Conservation (phyloP, 345 rosid genomes). For the Gynandropsis gynandra region DNA sequence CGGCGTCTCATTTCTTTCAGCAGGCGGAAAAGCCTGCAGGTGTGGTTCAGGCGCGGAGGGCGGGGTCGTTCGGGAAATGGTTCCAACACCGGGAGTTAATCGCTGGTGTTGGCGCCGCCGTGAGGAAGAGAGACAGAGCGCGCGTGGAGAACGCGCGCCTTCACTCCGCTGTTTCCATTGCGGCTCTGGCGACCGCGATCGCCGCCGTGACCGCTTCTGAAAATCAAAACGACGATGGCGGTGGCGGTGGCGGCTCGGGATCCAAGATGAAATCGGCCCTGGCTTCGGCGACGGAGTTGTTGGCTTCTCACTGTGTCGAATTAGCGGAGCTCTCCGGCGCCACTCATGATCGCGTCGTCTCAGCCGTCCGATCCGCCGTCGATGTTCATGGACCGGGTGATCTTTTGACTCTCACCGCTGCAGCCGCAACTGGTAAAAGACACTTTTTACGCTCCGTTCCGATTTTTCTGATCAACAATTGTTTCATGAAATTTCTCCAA, state of each 20-base stretch:
- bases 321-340: conserved; percentile 76
- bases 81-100: conserved; percentile 23
- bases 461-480: not conserved
- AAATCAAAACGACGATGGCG: conserved; percentile 19
- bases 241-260: conserved; percentile 25
- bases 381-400: conserved; percentile 77
- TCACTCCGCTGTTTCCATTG: conserved; percentile 25
- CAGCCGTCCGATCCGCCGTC: conserved; percentile 71
- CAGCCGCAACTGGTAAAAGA: conserved; percentile 85
- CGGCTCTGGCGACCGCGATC: conserved; percentile 28
- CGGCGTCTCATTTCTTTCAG: not conserved
- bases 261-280: conserved; percentile 69
- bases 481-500: not conserved
- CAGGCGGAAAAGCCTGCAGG: conserved; percentile 20
- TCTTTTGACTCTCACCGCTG: conserved; percentile 85
- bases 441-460: not conserved
- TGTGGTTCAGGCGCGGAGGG: conserved; percentile 18
- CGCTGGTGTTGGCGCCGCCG: conserved; percentile 16
- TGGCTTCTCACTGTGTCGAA: conserved; percentile 89
- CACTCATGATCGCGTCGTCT: conserved; percentile 56
- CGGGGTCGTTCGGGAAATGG: conserved; percentile 26
- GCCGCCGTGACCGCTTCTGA: conserved; percentile 28
- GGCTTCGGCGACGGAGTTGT: conserved; percentile 80
- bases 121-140: conserved; percentile 26
- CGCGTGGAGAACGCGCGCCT: conserved; percentile 26